Base-by-base conservation (phyloP, 306 rosid genomes). In the Casuarina glauca region DNA sequence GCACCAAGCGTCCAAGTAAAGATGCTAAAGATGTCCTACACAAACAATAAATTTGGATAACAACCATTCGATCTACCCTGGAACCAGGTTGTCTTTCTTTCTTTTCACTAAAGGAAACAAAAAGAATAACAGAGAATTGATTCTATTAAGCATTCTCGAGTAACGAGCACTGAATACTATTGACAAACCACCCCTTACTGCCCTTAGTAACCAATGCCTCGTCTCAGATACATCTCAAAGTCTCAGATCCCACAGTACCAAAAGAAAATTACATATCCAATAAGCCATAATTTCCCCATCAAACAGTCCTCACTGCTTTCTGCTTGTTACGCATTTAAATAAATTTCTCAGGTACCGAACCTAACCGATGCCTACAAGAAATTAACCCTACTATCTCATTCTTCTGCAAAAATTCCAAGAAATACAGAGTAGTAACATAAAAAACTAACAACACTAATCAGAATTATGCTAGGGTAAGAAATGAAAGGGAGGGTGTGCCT, bases 401-500 rank as follows among this genome's bases (percentile, higher is more conserved):
- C 36, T 64, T 52, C 3, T 41, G 54, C 70, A 48, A 26, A 17
- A 69, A 83, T 43, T 75, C 50, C 44, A 61, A 74, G 61, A 41
- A 48, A 58, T 20, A 61, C 73, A 76, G 9, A 52, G 15, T 73
- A 6, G 41, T 45, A 36, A 44, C 70, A 78, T 1, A 45, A 11
- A 52, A 64, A 73, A 70, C 67, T 58, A 49, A 72, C 49, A 43
- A 66, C 3, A 57, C 49, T 7, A 10, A 32, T 39, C 71, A 39
- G 44, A 52, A 44, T 2, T 9, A 36, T 74, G 63, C 52, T 60
- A 78, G 49, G 52, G 16, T 51, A 69, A 72, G 48, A 45, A 2
- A 61, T 60, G 78, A 76, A 57, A 64, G 53, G 41, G 50, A 68
- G 46, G 26, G 58, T 20, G 61, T 78, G 76, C 98, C 98, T 92